These are phyloP conservation scores for Monosporascus cannonballus DNA, from an alignment of 2,329 filamentous ascomycete genomes.

Conservation along the genomic window DNA sequence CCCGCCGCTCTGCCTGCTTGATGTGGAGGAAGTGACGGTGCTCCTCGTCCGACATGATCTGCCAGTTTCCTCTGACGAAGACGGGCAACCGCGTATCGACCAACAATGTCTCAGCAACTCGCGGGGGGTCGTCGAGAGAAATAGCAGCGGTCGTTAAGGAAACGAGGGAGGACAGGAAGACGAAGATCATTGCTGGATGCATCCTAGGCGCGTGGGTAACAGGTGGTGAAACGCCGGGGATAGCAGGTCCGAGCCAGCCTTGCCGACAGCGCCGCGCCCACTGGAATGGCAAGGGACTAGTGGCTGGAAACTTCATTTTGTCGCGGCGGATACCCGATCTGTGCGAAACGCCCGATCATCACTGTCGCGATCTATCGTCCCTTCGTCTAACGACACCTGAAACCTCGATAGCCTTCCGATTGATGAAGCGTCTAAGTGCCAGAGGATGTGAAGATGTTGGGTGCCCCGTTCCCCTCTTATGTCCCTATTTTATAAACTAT, in stretches of 20 bases:
- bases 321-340: slow-evolving; percentile 18
- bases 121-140: slow-evolving; percentile 17
- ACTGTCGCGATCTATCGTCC: slow-evolving; percentile 7
- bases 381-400: no score
- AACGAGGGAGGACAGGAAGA: slow-evolving; percentile 22
- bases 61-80: slow-evolving; percentile 29
- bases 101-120: slow-evolving; percentile 26
- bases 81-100: slow-evolving; percentile 31
- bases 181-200: slow-evolving; percentile 26
- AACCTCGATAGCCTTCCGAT: no score
- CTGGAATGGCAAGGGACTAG: slow-evolving; percentile 10
- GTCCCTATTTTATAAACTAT: not conserved
- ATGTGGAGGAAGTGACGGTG: slow-evolving; percentile 22
- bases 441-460: not conserved
- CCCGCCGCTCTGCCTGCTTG: slow-evolving; percentile 2
- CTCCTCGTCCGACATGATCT: slow-evolving; percentile 30
- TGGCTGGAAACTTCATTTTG: slow-evolving; percentile 10
- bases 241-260: slow-evolving; percentile 9
- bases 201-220: slow-evolving; percentile 13
- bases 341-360: slow-evolving; percentile 16
- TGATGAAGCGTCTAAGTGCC: not conserved
- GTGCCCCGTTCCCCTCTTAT: not conserved
- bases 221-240: slow-evolving; percentile 18
- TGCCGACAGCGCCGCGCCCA: slow-evolving; percentile 5
- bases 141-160: slow-evolving; percentile 17